Evolutionary conservation across 1,284 basidiomycete species (phyloP), one percentile per base, ranked within the genome.

Genomic region (Ustilago crameri): DNA sequence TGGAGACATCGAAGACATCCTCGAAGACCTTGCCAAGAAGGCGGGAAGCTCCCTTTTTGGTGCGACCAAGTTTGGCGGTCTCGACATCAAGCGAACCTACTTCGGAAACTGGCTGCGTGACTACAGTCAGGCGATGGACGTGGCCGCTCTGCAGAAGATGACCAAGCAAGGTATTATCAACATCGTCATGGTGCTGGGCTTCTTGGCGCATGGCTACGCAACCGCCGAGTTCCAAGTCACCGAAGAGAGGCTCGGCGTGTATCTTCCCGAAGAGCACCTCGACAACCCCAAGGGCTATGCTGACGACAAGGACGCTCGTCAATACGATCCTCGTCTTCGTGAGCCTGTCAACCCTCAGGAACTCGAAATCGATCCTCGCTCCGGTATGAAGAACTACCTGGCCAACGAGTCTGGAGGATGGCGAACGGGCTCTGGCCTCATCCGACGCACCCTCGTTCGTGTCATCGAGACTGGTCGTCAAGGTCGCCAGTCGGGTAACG

Each of bases 361-460:
- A 82, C 86, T 96, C 7, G 91, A 95, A 76, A 88, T 97, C 22
- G 94, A 97, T 82, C 89, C 89, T 1, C 86, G 87, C 10, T 92
- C 91, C 0, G 94, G 93, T 5, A 95, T 97, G 93, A 96, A 96
- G 86, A 94, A 94, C 80, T 97, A 95, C 82, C 94, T 96, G 61
- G 92, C 92, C 2, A 95, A 94, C 69, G 84, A 85, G 78, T 90
- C 89, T 88, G 73, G 78, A 20, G 57, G 37, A 58, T 97, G 93
- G 93, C 92, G 93, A 72, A 96, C 94, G 0, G 93, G 92, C 2
- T 91, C 91, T 72, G 90, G 89, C 0, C 88, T 93, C 22, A 90
- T 95, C 30, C 87, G 93, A 40, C 87, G 91, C 23, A 90, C 89
- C 0, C 85, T 97, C n/a, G 87, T 91, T 76, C 85, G 87, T 34